Evolutionary conservation across 192 early-diverging fungal genomes (phyloP), one percentile per base, ranked within the genome.

Genomic region (Coemansia pectinata): DNA sequence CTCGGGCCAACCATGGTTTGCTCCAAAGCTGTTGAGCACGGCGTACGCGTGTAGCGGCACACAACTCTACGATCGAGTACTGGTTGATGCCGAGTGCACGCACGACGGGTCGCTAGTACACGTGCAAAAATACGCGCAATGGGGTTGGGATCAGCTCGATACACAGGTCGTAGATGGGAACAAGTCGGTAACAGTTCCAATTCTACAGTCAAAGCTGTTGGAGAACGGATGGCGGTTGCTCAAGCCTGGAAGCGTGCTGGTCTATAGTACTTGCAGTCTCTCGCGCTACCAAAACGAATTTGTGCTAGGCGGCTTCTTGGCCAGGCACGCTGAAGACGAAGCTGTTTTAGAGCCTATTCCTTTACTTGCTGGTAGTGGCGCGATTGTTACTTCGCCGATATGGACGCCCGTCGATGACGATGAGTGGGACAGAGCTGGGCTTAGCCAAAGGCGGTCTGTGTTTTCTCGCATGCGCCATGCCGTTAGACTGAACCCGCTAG

Each of bases 41-140:
- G 86, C 87, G 67, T 88, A 86, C 59, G 89, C 91, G 41, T 59
- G 78, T 38, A 39, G 47, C 11, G 79, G 77, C 42, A 42, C 50
- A 2, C 68, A 60, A 33, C 79, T 89, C 10, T 93, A 93, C 70
- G 89, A 91, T 65, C 87, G 86, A 31, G 91, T 93, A 2, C 50
- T 93, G 9, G 88, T 89, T 10, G 88, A 89, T 53, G 88, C 90
- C 14, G 90, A 90, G 70, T 95, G 83, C 84, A 97, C 97, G 6
- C 96, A 97, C 74, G 97, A 99, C 75, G 97, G 95, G 21, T 97
- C 94, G 0, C 86, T 92, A 31, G 83, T 74, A 4, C 93, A 94
- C 81, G 84, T 94, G 42, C 73, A 86, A 3, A 94, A 94, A 84
- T 95, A 95, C 78, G 85, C 89, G 63, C 76, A 78, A 12, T 88